A percentile compares a stretch with the other conserved stretches of the same genome.
phyloP scores from a whole-genome alignment of 805 yeast species.

The Wickerhamiella allomyrinae region DNA sequence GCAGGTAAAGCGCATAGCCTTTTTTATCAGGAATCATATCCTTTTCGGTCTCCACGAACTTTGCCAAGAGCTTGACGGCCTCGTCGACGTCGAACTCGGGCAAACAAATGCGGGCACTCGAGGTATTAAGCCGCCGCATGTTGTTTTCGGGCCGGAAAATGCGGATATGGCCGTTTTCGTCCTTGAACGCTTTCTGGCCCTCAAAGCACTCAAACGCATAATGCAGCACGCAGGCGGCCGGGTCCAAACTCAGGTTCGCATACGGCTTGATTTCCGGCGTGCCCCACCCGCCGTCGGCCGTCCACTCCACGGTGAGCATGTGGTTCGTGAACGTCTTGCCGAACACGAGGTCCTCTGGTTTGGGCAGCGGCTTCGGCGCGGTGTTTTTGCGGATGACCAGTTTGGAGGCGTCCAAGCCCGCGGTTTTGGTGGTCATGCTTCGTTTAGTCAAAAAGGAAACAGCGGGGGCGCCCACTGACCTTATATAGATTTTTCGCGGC shows the following conservation, averaged over 20 bases:
- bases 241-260: slow-evolving; percentile 62
- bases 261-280: slow-evolving; percentile 82
- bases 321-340: slow-evolving; percentile 74
- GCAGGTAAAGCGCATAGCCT: slow-evolving; percentile 83
- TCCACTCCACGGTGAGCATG: slow-evolving; percentile 82
- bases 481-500: not conserved
- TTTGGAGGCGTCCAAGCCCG: slow-evolving; percentile 42
- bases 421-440: slow-evolving; percentile 9
- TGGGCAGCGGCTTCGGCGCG: slow-evolving; percentile 39
- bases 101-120: slow-evolving; percentile 78
- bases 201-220: slow-evolving; percentile 91
- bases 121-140: slow-evolving; percentile 79
- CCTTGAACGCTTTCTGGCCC: slow-evolving; percentile 85
- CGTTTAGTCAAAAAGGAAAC: not conserved
- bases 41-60: slow-evolving; percentile 60
- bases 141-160: slow-evolving; percentile 86
- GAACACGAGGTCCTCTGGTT: slow-evolving; percentile 51
- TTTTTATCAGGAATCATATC: slow-evolving; percentile 68
- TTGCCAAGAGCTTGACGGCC: slow-evolving; percentile 58
- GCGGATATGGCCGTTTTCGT: slow-evolving; percentile 43
- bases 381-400: slow-evolving; percentile 34
- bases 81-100: slow-evolving; percentile 76
- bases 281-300: slow-evolving; percentile 64
- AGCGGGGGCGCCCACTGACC: no score
- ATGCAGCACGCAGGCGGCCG: slow-evolving; percentile 83